Conservation (phyloP, 2,329 filamentous ascomycete genomes). For the Talaromyces sp. region DNA sequence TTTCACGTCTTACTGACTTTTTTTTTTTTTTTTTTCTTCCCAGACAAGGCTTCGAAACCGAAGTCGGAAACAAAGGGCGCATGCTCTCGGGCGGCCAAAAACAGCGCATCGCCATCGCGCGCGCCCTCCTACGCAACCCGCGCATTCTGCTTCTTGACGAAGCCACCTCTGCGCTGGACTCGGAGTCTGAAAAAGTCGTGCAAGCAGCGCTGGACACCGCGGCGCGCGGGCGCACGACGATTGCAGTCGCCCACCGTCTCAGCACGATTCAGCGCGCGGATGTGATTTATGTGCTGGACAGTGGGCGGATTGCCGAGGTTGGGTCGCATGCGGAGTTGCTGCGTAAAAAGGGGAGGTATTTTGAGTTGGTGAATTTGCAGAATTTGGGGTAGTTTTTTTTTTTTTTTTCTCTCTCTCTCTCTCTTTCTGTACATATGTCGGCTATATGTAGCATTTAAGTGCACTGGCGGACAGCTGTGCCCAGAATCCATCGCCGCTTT, state of each 20-base stretch:
- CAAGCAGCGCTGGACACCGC: constrained; percentile 78
- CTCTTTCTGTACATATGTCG: no score
- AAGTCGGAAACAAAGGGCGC: constrained; percentile 63
- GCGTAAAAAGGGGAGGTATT: not conserved
- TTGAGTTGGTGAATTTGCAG: constrained; percentile 1
- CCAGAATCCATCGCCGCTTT: no score
- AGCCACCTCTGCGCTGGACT: constrained; percentile 79
- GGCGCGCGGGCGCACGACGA: constrained; percentile 72
- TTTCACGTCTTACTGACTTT: constrained; percentile 47
- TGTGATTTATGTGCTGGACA: constrained; percentile 80
- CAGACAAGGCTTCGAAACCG: constrained; percentile 61
- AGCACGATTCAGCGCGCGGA: constrained; percentile 82
- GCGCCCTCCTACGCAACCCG: constrained; percentile 70
- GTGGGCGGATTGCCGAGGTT: constrained; percentile 73
- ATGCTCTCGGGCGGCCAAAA: constrained; percentile 78
- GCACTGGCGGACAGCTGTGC: no score
- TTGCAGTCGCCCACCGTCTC: constrained; percentile 82
- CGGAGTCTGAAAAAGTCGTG: constrained; percentile 79
- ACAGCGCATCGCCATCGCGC: constrained; percentile 74
- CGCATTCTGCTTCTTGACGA: constrained; percentile 80
- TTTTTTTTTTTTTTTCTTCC: no score
- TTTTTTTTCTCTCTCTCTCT: no score
- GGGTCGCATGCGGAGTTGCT: constrained; percentile 72
- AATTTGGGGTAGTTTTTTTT: not conserved
- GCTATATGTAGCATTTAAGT: no score